A percentile compares a stretch with the other conserved stretches of the same genome.
Conservation (phyloP, 2,329 filamentous ascomycete genomes). For the Aspergillus intermedius region DNA sequence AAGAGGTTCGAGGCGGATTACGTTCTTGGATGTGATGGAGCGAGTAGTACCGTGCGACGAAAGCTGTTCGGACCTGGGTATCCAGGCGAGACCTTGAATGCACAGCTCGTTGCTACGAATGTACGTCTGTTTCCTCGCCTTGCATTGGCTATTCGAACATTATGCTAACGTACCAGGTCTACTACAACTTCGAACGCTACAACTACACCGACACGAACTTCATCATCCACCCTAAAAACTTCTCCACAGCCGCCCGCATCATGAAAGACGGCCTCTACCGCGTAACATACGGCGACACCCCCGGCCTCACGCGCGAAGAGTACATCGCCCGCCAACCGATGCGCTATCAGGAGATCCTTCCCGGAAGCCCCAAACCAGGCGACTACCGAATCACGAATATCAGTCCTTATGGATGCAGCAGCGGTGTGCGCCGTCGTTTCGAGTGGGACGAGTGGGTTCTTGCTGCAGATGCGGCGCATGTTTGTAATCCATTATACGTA, state of each 20-base stretch:
- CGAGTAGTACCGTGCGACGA: constrained; percentile 36
- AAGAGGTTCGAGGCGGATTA: constrained; percentile 42
- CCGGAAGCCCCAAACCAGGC: constrained; percentile 52
- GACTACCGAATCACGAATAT: constrained; percentile 54
- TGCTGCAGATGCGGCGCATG: constrained; percentile 56
- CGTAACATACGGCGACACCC: constrained; percentile 56
- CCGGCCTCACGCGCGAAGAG: constrained; percentile 49
- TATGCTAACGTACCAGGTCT: constrained; percentile 35
- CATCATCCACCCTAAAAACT: constrained; percentile 56
- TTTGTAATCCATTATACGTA: constrained; percentile 47
- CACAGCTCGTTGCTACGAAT: constrained; percentile 58
- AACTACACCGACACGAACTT: constrained; percentile 42
- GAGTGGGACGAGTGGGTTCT: constrained; percentile 52
- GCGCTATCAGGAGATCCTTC: constrained; percentile 54
- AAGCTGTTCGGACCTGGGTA: constrained; percentile 49
- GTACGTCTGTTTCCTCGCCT: constrained; percentile 26
- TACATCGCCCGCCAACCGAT: constrained; percentile 47
- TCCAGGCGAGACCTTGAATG: constrained; percentile 55
- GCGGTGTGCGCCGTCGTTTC: constrained; percentile 51
- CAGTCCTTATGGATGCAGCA: constrained; percentile 58
- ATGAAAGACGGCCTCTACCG: constrained; percentile 55
- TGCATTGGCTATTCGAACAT: no score
- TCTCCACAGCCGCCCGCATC: constrained; percentile 57
- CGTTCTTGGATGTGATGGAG: constrained; percentile 52
- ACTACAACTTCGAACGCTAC: constrained; percentile 52